phyloP scores from a whole-genome alignment of 805 yeast genomes.

The Pichia gijzeniarum region DNA sequence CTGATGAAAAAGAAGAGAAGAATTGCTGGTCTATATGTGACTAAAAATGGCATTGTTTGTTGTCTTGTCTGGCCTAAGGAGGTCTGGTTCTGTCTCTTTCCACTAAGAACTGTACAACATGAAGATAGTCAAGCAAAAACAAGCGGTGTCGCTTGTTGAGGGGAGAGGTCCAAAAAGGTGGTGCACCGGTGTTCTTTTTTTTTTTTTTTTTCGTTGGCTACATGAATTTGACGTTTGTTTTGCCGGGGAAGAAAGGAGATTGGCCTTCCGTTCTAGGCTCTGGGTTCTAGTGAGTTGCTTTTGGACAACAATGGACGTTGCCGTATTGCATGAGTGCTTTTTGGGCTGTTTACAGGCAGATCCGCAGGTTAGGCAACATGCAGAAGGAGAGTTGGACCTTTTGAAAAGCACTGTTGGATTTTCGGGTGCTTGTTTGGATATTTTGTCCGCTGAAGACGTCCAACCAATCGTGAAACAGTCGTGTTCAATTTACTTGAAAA shows the following conservation, averaged over 20 bases:
- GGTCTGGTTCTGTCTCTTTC: not conserved
- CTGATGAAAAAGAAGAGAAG: slow-evolving; percentile 31
- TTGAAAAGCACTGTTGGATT: slow-evolving; percentile 64
- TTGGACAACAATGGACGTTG: slow-evolving; percentile 53
- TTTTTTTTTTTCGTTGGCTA: not conserved
- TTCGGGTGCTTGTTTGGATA: slow-evolving; percentile 75
- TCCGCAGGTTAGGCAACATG: slow-evolving; percentile 51
- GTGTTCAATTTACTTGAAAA: slow-evolving; percentile 84
- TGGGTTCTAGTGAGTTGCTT: too few species aligned
- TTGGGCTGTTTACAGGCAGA: slow-evolving; percentile 72
- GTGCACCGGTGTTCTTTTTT: slow-evolving; percentile 1
- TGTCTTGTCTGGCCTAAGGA: not conserved
- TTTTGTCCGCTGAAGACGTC: slow-evolving; percentile 49
- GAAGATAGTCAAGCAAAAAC: too few species aligned
- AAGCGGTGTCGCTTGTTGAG: not conserved
- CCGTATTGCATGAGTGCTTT: slow-evolving; percentile 65
- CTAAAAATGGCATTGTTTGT: slow-evolving; percentile 19
- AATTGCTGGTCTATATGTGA: slow-evolving; percentile 33
- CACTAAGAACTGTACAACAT: too few species aligned
- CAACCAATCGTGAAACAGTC: slow-evolving; percentile 59
- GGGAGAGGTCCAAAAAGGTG: not conserved
- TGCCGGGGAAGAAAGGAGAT: too few species aligned
- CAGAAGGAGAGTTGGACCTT: slow-evolving; percentile 60
- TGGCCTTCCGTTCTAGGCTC: too few species aligned
- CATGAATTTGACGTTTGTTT: too few species aligned